Percentiles rank a stretch among this genome's conserved stretches.
phyloP scores from a whole-genome alignment of 1,284 basidiomycete genomes.

The Fomitopsis palustris region DNA sequence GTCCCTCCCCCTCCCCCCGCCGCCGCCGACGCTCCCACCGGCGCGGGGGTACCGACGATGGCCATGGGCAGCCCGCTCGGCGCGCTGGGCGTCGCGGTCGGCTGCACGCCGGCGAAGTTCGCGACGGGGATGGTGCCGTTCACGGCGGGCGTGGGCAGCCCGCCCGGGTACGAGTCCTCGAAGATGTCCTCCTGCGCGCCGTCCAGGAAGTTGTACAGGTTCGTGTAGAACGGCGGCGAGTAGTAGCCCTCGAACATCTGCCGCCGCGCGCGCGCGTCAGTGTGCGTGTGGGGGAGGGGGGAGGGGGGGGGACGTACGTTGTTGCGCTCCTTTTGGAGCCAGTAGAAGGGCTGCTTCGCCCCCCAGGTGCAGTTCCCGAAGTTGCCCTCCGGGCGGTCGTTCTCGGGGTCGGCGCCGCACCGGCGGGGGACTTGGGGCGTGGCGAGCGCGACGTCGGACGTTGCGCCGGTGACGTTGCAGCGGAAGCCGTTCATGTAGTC shows the following conservation, averaged over 20 bases:
- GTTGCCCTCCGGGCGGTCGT: slow-evolving; percentile 20
- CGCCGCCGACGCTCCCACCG: background rate
- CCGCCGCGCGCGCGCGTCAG: background rate
- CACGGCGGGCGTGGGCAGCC: slow-evolving; percentile 19
- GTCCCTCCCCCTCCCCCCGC: background rate
- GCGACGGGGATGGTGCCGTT: slow-evolving; percentile 18
- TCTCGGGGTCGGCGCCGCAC: slow-evolving; percentile 29
- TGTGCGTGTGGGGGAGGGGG: background rate
- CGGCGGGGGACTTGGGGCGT: slow-evolving; percentile 27
- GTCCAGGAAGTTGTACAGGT: slow-evolving; percentile 56
- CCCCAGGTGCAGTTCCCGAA: slow-evolving; percentile 61
- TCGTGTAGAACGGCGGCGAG: slow-evolving; percentile 55
- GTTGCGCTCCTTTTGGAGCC: slow-evolving; percentile 48
- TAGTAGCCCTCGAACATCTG: slow-evolving; percentile 56
- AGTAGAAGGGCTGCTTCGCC: slow-evolving; percentile 65
- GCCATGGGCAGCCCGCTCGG: slow-evolving; percentile 1
- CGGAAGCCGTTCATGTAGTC: slow-evolving; percentile 80
- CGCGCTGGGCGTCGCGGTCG: slow-evolving; percentile 5
- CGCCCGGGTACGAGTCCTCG: slow-evolving; percentile 36
- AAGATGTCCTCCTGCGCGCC: slow-evolving; percentile 68
- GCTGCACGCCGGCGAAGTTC: background rate
- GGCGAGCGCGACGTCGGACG: slow-evolving; percentile 45
- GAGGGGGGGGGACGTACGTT: slow-evolving; percentile 24
- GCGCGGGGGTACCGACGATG: slow-evolving; percentile 1
- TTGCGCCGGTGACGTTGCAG: slow-evolving; percentile 60